A percentile compares a stretch with the other conserved stretches of the same genome.
These are phyloP conservation scores for Musa acuminata DNA, from an alignment of 176 grass and related monocot genomes.

Conservation along the genomic window DNA sequence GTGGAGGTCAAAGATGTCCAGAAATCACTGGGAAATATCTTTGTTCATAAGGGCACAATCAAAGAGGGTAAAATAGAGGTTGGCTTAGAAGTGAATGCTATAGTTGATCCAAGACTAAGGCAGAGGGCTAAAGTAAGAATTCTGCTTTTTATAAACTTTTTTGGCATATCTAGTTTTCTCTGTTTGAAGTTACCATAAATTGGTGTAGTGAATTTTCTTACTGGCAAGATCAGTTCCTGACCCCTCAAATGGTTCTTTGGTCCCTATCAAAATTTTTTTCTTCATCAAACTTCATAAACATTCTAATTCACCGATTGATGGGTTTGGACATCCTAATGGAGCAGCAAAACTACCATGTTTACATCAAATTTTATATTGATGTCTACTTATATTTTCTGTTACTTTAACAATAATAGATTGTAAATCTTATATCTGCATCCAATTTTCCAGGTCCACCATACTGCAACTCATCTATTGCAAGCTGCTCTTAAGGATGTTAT, in stretches of 20 bases:
- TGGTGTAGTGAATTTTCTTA: too few relatives aligned
- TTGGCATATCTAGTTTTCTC: not conserved
- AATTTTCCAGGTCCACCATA: slow-evolving; percentile 73
- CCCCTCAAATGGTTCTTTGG: too few relatives aligned
- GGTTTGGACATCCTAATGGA: not conserved
- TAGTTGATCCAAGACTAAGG: slow-evolving; percentile 69
- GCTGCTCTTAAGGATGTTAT: slow-evolving; percentile 69
- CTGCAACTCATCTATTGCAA: slow-evolving; percentile 92
- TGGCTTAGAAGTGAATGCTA: slow-evolving; percentile 71
- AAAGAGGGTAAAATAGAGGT: slow-evolving; percentile 69
- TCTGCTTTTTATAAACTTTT: not conserved
- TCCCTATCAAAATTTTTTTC: too few relatives aligned
- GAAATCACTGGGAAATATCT: slow-evolving; percentile 89
- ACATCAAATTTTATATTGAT: not conserved
- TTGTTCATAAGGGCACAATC: slow-evolving; percentile 82
- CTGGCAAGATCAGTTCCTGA: too few relatives aligned
- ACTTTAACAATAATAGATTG: slow-evolving; percentile 7
- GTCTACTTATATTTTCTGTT: slow-evolving; percentile 2
- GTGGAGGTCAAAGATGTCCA: slow-evolving; percentile 86
- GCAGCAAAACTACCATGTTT: not conserved
- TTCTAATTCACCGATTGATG: not conserved
- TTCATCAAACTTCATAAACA: not conserved
- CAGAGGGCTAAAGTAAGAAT: slow-evolving; percentile 73
- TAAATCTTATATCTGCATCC: slow-evolving; percentile 16
- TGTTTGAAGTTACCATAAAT: not conserved